These are phyloP conservation scores for Kalanchoe fedtschenkoi DNA, from an alignment of 164 flowering plant genomes.

Conservation along the genomic window DNA sequence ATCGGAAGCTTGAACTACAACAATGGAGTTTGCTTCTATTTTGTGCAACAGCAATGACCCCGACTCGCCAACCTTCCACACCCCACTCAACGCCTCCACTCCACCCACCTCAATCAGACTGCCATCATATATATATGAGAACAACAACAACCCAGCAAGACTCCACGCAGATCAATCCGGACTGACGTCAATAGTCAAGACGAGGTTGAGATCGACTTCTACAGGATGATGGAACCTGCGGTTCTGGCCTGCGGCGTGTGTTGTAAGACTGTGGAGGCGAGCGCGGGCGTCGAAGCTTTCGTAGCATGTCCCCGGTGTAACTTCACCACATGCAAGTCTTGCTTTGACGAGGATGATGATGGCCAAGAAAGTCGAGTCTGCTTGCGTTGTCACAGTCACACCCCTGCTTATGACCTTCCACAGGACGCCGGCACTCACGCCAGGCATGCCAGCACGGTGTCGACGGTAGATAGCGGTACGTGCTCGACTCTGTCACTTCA, in stretches of 20 bases:
- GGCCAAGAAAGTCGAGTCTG: not conserved
- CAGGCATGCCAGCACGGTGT: constrained; percentile 66
- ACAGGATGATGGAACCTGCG: not conserved
- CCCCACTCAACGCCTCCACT: too few species aligned
- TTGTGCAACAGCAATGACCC: not conserved
- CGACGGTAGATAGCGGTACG: constrained; percentile 80
- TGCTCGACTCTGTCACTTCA: not conserved
- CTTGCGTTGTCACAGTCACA: too few species aligned
- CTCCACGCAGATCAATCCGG: too few species aligned
- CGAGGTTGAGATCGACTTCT: too few species aligned
- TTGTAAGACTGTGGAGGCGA: not conserved
- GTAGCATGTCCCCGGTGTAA: too few species aligned
- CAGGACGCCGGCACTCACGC: constrained; percentile 68
- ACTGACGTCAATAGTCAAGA: too few species aligned
- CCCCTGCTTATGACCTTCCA: not conserved
- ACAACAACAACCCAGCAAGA: not conserved
- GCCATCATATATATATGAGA: not conserved
- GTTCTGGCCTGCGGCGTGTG: not conserved
- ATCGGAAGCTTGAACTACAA: not conserved
- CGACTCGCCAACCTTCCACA: not conserved
- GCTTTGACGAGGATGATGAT: not conserved
- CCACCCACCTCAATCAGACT: not conserved
- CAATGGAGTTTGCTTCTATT: not conserved
- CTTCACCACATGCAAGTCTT: not conserved
- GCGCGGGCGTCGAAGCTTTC: not conserved